These are phyloP conservation scores for Amauroascus verrucosus DNA, from an alignment of 2,329 filamentous ascomycete genomes.

Conservation along the genomic window DNA sequence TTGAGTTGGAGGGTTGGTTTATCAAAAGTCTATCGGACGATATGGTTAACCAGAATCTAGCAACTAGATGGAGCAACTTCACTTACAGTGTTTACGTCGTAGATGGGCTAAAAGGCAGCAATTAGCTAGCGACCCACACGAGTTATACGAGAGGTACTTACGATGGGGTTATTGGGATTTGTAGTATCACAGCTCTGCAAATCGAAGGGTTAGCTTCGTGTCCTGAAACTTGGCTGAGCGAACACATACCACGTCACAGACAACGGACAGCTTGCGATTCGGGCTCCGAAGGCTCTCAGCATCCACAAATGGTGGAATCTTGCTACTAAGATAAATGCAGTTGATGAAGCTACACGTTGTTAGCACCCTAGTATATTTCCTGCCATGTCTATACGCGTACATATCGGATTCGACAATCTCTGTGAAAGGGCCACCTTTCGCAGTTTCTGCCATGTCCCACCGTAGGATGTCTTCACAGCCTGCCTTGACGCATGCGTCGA, in stretches of 20 bases:
- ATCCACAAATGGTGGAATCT: constrained; percentile 75
- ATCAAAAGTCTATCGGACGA: constrained; percentile 53
- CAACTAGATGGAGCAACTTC: neutral
- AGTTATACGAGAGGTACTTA: constrained; percentile 12
- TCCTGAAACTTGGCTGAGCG: neutral
- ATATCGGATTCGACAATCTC: constrained; percentile 60
- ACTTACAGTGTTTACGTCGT: constrained; percentile 58
- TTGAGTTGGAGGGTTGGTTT: constrained; percentile 72
- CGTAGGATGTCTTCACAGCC: constrained; percentile 58
- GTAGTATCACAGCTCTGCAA: constrained; percentile 28
- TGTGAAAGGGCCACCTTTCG: constrained; percentile 61
- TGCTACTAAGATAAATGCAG: constrained; percentile 73
- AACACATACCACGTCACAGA: constrained; percentile 58
- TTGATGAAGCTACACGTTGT: constrained; percentile 62
- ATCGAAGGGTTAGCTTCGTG: neutral
- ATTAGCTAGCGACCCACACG: neutral
- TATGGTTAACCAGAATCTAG: constrained; percentile 2
- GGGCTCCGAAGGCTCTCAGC: constrained; percentile 55
- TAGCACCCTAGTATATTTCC: constrained; percentile 14
- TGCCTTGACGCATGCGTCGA: constrained; percentile 65
- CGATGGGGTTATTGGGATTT: constrained; percentile 40
- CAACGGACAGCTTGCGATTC: constrained; percentile 63
- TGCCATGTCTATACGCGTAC: constrained; percentile 22
- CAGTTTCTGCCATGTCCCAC: constrained; percentile 75
- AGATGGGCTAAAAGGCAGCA: constrained; percentile 49